These are phyloP conservation scores for Diaporthe nobilis DNA, from an alignment of 2,329 filamentous ascomycete genomes.

Conservation along the genomic window DNA sequence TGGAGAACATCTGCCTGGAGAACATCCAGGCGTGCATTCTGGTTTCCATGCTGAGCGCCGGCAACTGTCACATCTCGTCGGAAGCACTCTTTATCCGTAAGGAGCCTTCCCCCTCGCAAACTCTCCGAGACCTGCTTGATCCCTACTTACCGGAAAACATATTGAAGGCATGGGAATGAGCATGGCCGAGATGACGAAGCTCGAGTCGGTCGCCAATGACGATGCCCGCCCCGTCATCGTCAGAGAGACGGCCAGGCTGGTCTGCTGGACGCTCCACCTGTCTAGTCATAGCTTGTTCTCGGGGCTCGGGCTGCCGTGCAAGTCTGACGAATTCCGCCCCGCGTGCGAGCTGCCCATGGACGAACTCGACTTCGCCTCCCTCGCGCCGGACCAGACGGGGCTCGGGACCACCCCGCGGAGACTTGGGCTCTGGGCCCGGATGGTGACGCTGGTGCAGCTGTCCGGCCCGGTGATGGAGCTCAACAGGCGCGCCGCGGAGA, in stretches of 20 bases:
- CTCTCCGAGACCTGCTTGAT: not conserved
- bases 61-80: not conserved
- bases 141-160: not conserved
- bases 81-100: not conserved
- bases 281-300: not conserved
- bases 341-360: constrained; percentile 44
- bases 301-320: not conserved
- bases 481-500: constrained; percentile 47
- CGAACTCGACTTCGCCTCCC: constrained; percentile 46
- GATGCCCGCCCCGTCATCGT: not conserved
- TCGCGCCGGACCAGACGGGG: constrained; percentile 29
- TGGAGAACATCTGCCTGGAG: not conserved
- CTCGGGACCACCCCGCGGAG: constrained; percentile 38
- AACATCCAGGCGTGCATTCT: not conserved
- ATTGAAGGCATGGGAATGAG: not conserved
- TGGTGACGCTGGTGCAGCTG: constrained; percentile 50
- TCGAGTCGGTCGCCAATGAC: not conserved
- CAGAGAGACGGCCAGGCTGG: not conserved
- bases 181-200: not conserved
- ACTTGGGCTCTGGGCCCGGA: constrained; percentile 53
- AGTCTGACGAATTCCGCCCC: not conserved
- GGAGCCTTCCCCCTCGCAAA: not conserved
- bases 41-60: not conserved
- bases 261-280: not conserved
- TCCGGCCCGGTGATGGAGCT: constrained; percentile 53